Evolutionary conservation across 164 flowering plant genomes (phyloP).

Genomic region (Vitis cinerea): DNA sequence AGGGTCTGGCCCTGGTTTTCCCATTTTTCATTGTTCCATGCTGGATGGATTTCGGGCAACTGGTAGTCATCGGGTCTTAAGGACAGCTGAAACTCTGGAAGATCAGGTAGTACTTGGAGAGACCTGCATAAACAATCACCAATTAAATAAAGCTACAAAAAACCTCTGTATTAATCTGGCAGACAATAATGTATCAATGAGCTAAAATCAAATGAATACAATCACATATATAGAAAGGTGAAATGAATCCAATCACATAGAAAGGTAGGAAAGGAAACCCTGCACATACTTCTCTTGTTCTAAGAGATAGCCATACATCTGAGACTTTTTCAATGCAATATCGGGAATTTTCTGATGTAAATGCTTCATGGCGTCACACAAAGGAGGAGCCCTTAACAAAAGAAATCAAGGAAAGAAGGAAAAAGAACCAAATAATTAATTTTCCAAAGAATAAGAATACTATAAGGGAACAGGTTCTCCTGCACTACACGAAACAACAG

Average conservation of each 20-base stretch:
- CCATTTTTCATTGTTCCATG: conserved; percentile 58
- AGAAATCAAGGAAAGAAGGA: not conserved
- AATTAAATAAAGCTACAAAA: not conserved
- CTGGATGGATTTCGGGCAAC: conserved; percentile 55
- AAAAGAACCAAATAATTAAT: not conserved
- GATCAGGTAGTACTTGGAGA: conserved; percentile 64
- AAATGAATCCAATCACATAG: not conserved
- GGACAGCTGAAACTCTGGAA: conserved; percentile 79
- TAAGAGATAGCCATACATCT: conserved; percentile 78
- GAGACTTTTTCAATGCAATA: conserved; percentile 71
- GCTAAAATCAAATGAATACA: not conserved
- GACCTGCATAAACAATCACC: conserved; percentile 43
- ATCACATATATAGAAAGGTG: not conserved
- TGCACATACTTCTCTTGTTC: conserved; percentile 70
- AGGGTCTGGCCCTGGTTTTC: conserved; percentile 49
- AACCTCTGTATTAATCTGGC: not conserved
- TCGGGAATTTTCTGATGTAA: conserved; percentile 81
- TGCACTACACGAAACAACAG: not conserved
- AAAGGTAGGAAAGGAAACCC: conserved; percentile 14
- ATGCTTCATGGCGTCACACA: conserved; percentile 89
- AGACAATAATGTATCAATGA: not conserved
- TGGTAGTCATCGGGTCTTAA: conserved; percentile 68
- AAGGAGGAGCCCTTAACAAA: conserved; percentile 61
- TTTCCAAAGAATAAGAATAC: not conserved
- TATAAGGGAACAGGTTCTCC: not conserved